Conservation (phyloP, 768 basidiomycete species). For the Phaffia australis region DNA sequence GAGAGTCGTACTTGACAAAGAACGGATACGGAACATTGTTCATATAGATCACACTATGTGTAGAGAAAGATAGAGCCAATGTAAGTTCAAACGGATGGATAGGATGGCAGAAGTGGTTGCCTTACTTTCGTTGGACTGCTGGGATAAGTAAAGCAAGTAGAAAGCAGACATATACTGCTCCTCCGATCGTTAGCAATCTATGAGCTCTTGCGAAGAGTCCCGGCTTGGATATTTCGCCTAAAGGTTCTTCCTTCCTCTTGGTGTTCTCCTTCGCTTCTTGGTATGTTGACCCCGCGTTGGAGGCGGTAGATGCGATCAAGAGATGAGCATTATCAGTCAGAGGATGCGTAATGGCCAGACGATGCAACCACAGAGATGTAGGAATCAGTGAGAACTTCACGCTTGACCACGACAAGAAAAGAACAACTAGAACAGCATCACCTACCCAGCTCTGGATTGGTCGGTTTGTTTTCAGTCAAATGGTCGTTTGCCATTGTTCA, state of each 20-base stretch:
- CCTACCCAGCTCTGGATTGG: too few relatives aligned
- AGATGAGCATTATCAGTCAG: too few relatives aligned
- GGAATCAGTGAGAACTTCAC: too few relatives aligned
- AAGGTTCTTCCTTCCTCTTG: not conserved
- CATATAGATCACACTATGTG: slow-evolving; percentile 49
- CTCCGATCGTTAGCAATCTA: slow-evolving; percentile 41
- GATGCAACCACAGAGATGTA: too few relatives aligned
- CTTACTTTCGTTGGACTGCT: slow-evolving; percentile 60
- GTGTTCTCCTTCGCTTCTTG: not conserved
- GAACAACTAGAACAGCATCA: too few relatives aligned
- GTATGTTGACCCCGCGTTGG: too few relatives aligned
- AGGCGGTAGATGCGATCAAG: too few relatives aligned
- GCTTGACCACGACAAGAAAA: too few relatives aligned
- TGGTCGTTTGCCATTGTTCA: too few relatives aligned
- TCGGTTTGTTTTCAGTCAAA: too few relatives aligned
- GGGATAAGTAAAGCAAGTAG: slow-evolving; percentile 53
- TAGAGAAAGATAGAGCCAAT: slow-evolving; percentile 24
- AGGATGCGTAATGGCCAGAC: too few relatives aligned
- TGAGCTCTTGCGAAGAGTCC: slow-evolving; percentile 33
- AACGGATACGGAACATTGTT: slow-evolving; percentile 57
- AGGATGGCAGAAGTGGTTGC: slow-evolving; percentile 19
- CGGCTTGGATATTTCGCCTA: slow-evolving; percentile 2
- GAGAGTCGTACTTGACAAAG: slow-evolving; percentile 52
- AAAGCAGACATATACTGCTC: slow-evolving; percentile 47
- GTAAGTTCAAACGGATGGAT: not conserved